phyloP scores from a whole-genome alignment of 345 rosid species.

The Trapa bicornis region DNA sequence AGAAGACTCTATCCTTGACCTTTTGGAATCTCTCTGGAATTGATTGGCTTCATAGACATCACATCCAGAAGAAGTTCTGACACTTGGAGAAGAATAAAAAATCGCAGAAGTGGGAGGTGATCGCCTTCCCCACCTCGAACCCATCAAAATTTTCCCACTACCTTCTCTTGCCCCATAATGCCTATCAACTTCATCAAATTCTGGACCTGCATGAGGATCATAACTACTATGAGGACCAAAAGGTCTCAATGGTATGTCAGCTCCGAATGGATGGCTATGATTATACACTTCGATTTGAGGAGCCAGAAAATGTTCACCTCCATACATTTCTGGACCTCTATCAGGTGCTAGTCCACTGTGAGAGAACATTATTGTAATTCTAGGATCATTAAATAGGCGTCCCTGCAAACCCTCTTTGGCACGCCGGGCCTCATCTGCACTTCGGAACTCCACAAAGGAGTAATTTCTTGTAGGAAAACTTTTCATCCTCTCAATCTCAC shows the following conservation, averaged over 20 bases:
- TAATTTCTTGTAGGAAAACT: slow-evolving; percentile 72
- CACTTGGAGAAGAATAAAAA: slow-evolving; percentile 39
- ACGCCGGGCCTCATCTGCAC: slow-evolving; percentile 87
- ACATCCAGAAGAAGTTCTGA: slow-evolving; percentile 49
- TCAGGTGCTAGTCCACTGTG: slow-evolving; percentile 56
- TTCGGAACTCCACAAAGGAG: slow-evolving; percentile 91
- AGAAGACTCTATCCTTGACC: slow-evolving; percentile 51
- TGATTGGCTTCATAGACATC: slow-evolving; percentile 53
- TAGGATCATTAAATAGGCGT: slow-evolving; percentile 78
- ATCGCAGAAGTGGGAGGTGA: slow-evolving; percentile 50
- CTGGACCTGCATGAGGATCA: slow-evolving; percentile 41
- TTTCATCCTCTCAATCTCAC: slow-evolving; percentile 85
- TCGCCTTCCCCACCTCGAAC: slow-evolving; percentile 50
- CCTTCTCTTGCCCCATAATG: slow-evolving; percentile 21
- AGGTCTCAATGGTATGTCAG: slow-evolving; percentile 26
- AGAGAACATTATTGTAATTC: slow-evolving; percentile 76
- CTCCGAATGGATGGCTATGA: slow-evolving; percentile 31
- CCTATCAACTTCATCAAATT: slow-evolving; percentile 33
- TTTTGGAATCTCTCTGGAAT: slow-evolving; percentile 53
- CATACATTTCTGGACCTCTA: slow-evolving; percentile 29
- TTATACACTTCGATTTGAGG: slow-evolving; percentile 33
- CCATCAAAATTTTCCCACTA: slow-evolving; percentile 19
- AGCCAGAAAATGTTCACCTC: slow-evolving; percentile 35
- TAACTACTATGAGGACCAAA: slow-evolving; percentile 40
- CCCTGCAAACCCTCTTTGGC: slow-evolving; percentile 95